Base-by-base conservation (phyloP, 129 eudicot genomes). In the Solidago caesia region DNA sequence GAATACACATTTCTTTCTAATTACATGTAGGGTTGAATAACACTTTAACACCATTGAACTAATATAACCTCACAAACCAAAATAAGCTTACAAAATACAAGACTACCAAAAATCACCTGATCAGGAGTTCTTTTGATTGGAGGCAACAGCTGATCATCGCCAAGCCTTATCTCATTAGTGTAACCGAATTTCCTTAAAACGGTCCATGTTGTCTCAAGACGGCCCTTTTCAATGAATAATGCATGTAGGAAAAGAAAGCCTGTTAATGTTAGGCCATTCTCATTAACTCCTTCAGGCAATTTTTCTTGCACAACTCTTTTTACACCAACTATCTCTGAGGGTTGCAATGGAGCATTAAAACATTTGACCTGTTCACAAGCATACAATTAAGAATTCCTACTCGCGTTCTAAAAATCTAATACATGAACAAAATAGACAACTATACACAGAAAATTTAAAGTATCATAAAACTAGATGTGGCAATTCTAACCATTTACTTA, bases 231-330 rank as follows among this genome's bases (percentile, higher is more conserved):
- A 70, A 94, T 87, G 62, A 94, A 94, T 15, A 94, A 80, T 33
- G 98, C 98, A 74, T 94, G 96, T 48, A 94, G 98, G 68, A 88
- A 94, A 55, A 94, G 88, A 46, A 94, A 94, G 52, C 98, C 98
- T 2, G 96, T 75, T 82, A 94, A 87, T 11, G 98, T 94, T 59
- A 94, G 98, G 51, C 97, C 98, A 67, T 81, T 84, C 11, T 85
- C 91, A 72, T 82, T 85, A 65, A 94, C 96, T 59, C 98, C 98
- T 88, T 88, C 91, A 51, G 87, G 88, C 55, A 94, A 75, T 80
- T 94, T 91, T 62, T 94, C 96, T 88, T 90, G 88, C 82, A 94
- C 98, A 80, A 90, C 93, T 86, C 93, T 88, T 83, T 90, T 94
- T 63, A 94, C 97, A 68, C 93, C 97, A 51, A 78, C 91, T 71